A percentile compares a stretch with the other conserved stretches of the same genome.
These are phyloP conservation scores for Drechslera avenae DNA, from an alignment of 2,329 filamentous ascomycete species.

Conservation along the genomic window DNA sequence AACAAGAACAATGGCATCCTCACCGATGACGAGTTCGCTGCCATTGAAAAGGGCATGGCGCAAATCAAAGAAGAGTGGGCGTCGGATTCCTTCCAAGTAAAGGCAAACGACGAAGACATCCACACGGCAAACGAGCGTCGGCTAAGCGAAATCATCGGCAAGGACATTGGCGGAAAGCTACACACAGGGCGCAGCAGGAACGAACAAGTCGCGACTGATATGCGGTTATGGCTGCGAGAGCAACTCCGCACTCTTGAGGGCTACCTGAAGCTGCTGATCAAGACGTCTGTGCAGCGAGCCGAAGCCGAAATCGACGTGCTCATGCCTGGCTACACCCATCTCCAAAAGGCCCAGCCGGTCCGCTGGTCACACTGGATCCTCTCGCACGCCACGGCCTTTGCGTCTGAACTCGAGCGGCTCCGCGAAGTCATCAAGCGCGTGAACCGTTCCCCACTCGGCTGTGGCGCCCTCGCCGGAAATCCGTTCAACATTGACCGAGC, in stretches of 20 bases:
- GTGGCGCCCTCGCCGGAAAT: conserved; percentile 80
- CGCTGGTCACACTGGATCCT: conserved; percentile 84
- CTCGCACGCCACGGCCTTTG: conserved; percentile 73
- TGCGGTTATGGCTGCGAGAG: conserved; percentile 86
- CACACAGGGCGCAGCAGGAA: conserved; percentile 88
- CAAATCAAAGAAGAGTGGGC: conserved; percentile 60
- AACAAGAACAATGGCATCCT: conserved; percentile 78
- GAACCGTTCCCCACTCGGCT: conserved; percentile 73
- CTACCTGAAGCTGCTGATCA: conserved; percentile 71
- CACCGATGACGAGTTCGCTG: conserved; percentile 70
- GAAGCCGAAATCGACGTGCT: conserved; percentile 75
- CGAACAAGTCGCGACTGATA: conserved; percentile 88
- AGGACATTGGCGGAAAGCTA: conserved; percentile 82
- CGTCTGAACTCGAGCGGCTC: conserved; percentile 75
- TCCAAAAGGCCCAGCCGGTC: conserved; percentile 81
- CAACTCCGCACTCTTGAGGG: conserved; percentile 72
- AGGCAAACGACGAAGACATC: conserved; percentile 59
- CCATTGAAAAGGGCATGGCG: conserved; percentile 74
- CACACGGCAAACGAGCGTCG: conserved; percentile 61
- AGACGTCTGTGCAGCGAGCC: conserved; percentile 70
- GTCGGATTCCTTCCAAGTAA: conserved; percentile 53
- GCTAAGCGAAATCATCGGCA: conserved; percentile 81
- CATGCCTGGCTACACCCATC: conserved; percentile 89
- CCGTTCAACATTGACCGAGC: conserved; percentile 81
- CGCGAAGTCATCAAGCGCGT: conserved; percentile 75